These are phyloP conservation scores for Pythium coloratum DNA, from an alignment of 352 stramenopile species.

Conservation along the genomic window DNA sequence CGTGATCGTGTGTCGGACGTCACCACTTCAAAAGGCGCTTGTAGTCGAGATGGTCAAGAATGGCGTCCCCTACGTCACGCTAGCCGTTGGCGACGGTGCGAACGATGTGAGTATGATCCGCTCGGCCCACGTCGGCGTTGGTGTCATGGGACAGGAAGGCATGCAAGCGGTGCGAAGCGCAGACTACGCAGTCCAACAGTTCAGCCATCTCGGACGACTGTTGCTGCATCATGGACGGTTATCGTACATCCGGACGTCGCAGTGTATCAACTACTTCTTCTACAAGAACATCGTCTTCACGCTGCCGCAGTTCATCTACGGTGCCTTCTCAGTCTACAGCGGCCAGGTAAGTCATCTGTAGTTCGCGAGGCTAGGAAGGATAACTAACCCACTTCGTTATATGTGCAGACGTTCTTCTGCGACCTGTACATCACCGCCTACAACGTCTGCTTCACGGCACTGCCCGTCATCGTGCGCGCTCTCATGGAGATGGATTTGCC, in stretches of 20 bases:
- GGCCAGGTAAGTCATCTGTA: slow-evolving; percentile 45
- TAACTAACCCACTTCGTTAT: not conserved
- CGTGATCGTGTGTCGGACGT: slow-evolving; percentile 88
- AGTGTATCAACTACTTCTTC: slow-evolving; percentile 98
- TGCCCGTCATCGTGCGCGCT: slow-evolving; percentile 85
- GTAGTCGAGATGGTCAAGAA: slow-evolving; percentile 94
- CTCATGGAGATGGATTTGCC: slow-evolving; percentile 81
- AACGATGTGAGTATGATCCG: slow-evolving; percentile 99
- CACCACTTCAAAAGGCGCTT: slow-evolving; percentile 88
- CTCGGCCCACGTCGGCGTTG: slow-evolving; percentile 97
- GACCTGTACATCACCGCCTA: slow-evolving; percentile 91
- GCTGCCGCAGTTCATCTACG: slow-evolving; percentile 87
- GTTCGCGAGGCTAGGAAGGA: not conserved
- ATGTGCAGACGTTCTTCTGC: slow-evolving; percentile 66
- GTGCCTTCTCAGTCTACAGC: slow-evolving; percentile 87
- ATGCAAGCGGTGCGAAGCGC: slow-evolving; percentile 82
- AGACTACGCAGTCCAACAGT: slow-evolving; percentile 83
- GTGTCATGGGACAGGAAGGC: slow-evolving; percentile 97
- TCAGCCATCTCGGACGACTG: slow-evolving; percentile 73
- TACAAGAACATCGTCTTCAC: slow-evolving; percentile 98
- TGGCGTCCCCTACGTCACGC: slow-evolving; percentile 74
- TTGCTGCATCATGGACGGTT: slow-evolving; percentile 87
- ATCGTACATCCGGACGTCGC: slow-evolving; percentile 95
- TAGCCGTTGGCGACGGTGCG: slow-evolving; percentile 98
- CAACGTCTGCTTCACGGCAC: slow-evolving; percentile 92